Percentiles rank a stretch among this genome's conserved stretches.
Conservation (phyloP, 2,329 filamentous ascomycete genomes). For the Thelonectria discophora region DNA sequence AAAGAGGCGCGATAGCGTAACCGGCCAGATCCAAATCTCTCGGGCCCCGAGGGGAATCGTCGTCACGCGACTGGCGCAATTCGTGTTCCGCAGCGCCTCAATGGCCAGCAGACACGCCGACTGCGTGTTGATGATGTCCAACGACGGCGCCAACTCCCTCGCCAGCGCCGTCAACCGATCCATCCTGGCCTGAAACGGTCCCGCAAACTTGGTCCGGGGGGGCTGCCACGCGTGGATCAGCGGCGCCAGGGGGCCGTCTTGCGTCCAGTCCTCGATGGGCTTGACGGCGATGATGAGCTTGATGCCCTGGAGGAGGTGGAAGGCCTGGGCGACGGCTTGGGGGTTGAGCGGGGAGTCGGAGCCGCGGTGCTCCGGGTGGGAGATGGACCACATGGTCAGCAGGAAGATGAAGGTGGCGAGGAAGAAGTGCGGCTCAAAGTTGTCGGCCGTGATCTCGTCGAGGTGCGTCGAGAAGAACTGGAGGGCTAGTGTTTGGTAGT, state of each 20-base stretch:
- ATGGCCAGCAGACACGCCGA: slow-evolving; percentile 27
- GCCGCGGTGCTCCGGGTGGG: slow-evolving; percentile 3
- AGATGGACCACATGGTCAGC: slow-evolving; percentile 24
- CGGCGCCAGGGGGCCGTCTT: slow-evolving; percentile 21
- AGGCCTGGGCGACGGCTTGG: slow-evolving; percentile 24
- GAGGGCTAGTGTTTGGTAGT: slow-evolving; percentile 28
- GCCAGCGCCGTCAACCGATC: slow-evolving; percentile 22
- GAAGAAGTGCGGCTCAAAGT: slow-evolving; percentile 31
- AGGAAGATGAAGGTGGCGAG: slow-evolving; percentile 31
- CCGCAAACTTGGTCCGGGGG: slow-evolving; percentile 2
- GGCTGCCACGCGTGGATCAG: slow-evolving; percentile 11
- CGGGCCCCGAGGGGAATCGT: neutral
- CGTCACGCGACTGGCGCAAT: slow-evolving; percentile 5
- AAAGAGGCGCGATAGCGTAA: slow-evolving; percentile 27
- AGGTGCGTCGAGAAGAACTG: slow-evolving; percentile 22
- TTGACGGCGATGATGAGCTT: slow-evolving; percentile 27
- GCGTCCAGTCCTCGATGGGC: slow-evolving; percentile 24
- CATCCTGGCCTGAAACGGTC: slow-evolving; percentile 27
- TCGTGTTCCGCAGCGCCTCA: slow-evolving; percentile 23
- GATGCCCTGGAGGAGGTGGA: slow-evolving; percentile 28
- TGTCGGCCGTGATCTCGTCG: slow-evolving; percentile 19
- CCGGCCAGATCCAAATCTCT: slow-evolving; percentile 30
- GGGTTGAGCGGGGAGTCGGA: neutral
- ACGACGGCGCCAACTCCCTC: slow-evolving; percentile 18
- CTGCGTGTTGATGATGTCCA: slow-evolving; percentile 27